Evolutionary conservation across 2,329 filamentous ascomycete species (phyloP), one percentile per base, ranked within the genome.

Genomic region (Penicillium sp.): DNA sequence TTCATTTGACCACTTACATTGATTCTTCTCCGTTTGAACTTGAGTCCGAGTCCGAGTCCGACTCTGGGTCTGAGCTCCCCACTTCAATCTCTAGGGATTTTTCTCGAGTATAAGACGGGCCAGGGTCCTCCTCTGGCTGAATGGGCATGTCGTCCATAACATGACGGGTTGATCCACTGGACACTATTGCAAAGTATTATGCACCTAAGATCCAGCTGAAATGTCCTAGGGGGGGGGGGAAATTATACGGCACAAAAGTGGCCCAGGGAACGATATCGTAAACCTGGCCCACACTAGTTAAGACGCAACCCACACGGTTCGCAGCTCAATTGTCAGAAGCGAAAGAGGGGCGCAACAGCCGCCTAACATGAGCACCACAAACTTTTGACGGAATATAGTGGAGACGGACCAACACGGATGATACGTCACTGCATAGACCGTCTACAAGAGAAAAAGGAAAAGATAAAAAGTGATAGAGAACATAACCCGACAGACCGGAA

Each of bases 141-240:
- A 62, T 47, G 43, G 48, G 46, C 58, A 57, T 62, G 54, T 60
- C 64, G 44, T 62, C 66, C 68, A 71, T 71, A 63, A 65, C 67
- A 71, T 70, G 67, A 64, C 67, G 62, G 35, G 61, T 29, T 50
- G 43, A 53, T 31, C 14, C 13, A 33, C 31, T 25, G n/a, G 23
- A 29, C 11, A 27, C n/a, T 29, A 31, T 19, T 47, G 10, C 19
- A 21, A 14, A 23, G 39, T 13, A 14, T 42, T 21, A 23, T 23
- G 39, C 39, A 21, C 11, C 10, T n/a, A 19, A 27, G 14, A 27
- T 26, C 3, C 14, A 31, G 25, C 35, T 19, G 16, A n/a, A 37
- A 19, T 19, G 10, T 19, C 16, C 9, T 8, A 23, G n/a, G 35
- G 44, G 16, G 16, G 48, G 39, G 19, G 19, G 19, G n/a, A n/a